A percentile compares a stretch with the other conserved stretches of the same genome.
Evolutionary conservation across 164 flowering plant genomes (phyloP).

Genomic region (Tetracentron sinense): DNA sequence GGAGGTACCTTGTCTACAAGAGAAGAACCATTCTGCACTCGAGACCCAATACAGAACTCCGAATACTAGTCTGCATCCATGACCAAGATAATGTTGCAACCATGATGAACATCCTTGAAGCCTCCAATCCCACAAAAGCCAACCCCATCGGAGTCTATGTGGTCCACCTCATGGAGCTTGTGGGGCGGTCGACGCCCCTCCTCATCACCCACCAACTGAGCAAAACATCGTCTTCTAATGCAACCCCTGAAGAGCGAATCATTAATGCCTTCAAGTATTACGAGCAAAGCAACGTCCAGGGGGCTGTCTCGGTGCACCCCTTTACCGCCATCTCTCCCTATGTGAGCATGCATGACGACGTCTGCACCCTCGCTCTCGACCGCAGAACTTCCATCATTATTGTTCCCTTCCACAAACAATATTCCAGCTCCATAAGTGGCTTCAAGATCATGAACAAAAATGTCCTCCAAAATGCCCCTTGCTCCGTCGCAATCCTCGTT

Average conservation of each 20-base stretch:
- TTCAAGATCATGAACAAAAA: slow-evolving; percentile 19
- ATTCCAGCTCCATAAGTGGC: background rate
- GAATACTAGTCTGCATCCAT: slow-evolving; percentile 15
- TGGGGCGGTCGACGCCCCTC: slow-evolving; percentile 14
- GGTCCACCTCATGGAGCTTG: background rate
- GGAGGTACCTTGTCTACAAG: background rate
- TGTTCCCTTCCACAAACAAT: slow-evolving; percentile 31
- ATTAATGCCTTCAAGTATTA: slow-evolving; percentile 25
- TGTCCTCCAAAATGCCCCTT: slow-evolving; percentile 34
- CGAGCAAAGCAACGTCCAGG: slow-evolving; percentile 15
- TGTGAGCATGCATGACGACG: slow-evolving; percentile 33
- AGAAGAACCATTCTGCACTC: background rate
- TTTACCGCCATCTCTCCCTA: slow-evolving; percentile 24
- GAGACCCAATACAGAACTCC: background rate
- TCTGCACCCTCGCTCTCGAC: slow-evolving; percentile 25
- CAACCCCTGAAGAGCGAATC: slow-evolving; percentile 12
- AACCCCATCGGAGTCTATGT: background rate
- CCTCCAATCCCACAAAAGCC: slow-evolving; percentile 5
- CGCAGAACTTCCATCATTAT: slow-evolving; percentile 23
- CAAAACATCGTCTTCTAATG: background rate
- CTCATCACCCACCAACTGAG: slow-evolving; percentile 16
- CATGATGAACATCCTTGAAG: slow-evolving; percentile 20
- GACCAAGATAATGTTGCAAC: slow-evolving; percentile 14
- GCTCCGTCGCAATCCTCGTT: slow-evolving; percentile 40
- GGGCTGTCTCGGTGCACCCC: slow-evolving; percentile 11